These are phyloP conservation scores for Graphiopsis chlorocephala DNA, from an alignment of 2,329 filamentous ascomycete genomes.

Conservation along the genomic window DNA sequence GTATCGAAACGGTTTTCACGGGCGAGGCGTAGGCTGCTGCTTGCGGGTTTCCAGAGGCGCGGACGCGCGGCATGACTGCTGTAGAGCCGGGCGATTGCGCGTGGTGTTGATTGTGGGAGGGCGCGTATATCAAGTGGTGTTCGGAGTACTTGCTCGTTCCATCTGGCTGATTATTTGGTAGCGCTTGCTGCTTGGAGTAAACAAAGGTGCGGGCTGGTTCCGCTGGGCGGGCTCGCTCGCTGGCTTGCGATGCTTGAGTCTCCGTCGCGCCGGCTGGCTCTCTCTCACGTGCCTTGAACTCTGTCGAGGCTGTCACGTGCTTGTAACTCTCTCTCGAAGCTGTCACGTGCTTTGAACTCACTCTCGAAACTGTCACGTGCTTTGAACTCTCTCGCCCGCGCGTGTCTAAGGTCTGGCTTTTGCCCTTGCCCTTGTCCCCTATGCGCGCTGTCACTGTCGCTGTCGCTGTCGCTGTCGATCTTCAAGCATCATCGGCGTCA, in stretches of 20 bases:
- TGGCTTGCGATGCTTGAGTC: too few species aligned
- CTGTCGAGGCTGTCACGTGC: not conserved
- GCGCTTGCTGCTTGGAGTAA: slow-evolving; percentile 3
- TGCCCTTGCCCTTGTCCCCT: too few species aligned
- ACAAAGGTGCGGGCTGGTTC: slow-evolving; percentile 10
- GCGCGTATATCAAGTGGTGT: not conserved
- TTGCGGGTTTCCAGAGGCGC: slow-evolving; percentile 47
- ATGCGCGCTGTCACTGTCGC: too few species aligned
- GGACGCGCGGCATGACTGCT: slow-evolving; percentile 34
- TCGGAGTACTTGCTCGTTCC: not conserved
- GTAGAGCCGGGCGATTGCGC: not conserved
- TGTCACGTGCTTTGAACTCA: not conserved
- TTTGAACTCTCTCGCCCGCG: too few species aligned
- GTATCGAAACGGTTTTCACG: slow-evolving; percentile 65
- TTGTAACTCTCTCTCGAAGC: not conserved
- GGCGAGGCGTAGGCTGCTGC: slow-evolving; percentile 53
- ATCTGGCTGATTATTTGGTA: not conserved
- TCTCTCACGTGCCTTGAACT: not conserved
- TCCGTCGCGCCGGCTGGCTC: not conserved
- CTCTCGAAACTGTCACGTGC: not conserved
- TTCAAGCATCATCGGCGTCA: not conserved
- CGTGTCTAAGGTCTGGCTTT: not conserved
- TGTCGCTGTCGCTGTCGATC: too few species aligned
- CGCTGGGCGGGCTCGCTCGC: not conserved
- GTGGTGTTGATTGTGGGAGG: too few species aligned